Percentiles rank a stretch among this genome's conserved stretches.
Conservation (phyloP, 108 stramenopile genomes). For the Aurantiochytrium sp. region DNA sequence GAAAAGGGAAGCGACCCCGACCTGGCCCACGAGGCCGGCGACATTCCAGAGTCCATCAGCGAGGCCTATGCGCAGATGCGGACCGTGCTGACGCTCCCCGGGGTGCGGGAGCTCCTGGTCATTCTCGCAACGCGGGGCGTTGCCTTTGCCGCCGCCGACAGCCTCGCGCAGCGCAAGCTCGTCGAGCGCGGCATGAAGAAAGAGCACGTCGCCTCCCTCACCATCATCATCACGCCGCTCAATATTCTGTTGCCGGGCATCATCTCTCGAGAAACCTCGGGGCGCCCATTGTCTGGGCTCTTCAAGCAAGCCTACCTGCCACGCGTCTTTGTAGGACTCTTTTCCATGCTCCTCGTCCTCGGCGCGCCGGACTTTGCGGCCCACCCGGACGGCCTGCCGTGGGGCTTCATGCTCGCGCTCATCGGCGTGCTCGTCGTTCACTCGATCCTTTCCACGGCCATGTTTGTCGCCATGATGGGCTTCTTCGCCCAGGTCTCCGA, state of each 20-base stretch:
- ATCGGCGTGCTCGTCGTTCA: conserved; percentile 77
- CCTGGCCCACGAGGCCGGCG: not conserved
- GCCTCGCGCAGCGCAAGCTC: conserved; percentile 51
- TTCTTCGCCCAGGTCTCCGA: conserved; percentile 93
- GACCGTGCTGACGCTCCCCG: conserved; percentile 74
- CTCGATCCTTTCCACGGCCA: conserved; percentile 74
- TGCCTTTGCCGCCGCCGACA: conserved; percentile 58
- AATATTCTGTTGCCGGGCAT: conserved; percentile 72
- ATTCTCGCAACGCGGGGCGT: conserved; percentile 69
- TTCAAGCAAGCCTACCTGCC: conserved; percentile 74
- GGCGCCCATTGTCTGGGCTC: conserved; percentile 63
- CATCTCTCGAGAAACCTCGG: not conserved
- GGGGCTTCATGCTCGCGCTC: conserved; percentile 65
- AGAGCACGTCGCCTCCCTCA: conserved; percentile 34
- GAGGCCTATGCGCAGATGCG: conserved; percentile 79
- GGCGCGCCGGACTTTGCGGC: conserved; percentile 56
- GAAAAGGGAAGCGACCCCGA: not conserved
- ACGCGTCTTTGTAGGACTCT: conserved; percentile 63
- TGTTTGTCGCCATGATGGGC: conserved; percentile 96
- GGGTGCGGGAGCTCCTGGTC: conserved; percentile 73
- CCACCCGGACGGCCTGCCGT: not conserved
- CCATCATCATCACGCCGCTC: conserved; percentile 66
- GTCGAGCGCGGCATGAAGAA: conserved; percentile 61
- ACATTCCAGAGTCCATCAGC: not conserved
- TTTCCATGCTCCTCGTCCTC: conserved; percentile 69